Evolutionary conservation across 164 flowering plant species (phyloP), one percentile per base, ranked within the genome.

Genomic region (Amborella trichopoda): DNA sequence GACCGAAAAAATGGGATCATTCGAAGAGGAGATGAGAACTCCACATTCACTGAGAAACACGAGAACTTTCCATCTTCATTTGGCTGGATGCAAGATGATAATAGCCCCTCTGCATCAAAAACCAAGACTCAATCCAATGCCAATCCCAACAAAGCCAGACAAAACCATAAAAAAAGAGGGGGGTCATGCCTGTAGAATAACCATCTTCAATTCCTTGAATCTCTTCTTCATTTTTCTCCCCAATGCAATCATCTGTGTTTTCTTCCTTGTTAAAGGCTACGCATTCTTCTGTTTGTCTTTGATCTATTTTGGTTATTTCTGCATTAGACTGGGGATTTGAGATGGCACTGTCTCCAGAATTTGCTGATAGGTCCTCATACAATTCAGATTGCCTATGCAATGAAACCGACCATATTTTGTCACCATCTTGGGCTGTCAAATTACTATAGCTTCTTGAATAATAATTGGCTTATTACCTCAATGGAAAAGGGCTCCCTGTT

Each of bases 1-100:
- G 95, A 68, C 49, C 71, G 68, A 70, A 91, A 87, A 37, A 76
- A 33, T 43, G 95, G 95, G 37, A 90, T 81, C 34, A 76, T 82
- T 26, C 74, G 90, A 58, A 69, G 40, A 14, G 99, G 96, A 42
- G 99, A 91, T 48, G 75, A 64, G 70, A 76, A 91, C 33, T 75
- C 84, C 22, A 63, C 48, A 33, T 55, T 55, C 40, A 14, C 5
- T 56, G 71, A 47, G 23, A 59, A 36, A 18, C 44, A 64, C 60
- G 69, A 53, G 52, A 48, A 48, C 49, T 48, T 62, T 53, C 37
- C 58, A n/a, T 68, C 62, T 50, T 46, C 64, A 47, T 51, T 64
- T 11, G 51, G 47, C 30, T 63, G 71, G 46, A 59, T 54, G 53
- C 45, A 68, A 49, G 69, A 49, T 16, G 65, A 48, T 17, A 66